phyloP scores from a whole-genome alignment of 2,329 filamentous ascomycete genomes.

The Colletotrichum echinochloae region DNA sequence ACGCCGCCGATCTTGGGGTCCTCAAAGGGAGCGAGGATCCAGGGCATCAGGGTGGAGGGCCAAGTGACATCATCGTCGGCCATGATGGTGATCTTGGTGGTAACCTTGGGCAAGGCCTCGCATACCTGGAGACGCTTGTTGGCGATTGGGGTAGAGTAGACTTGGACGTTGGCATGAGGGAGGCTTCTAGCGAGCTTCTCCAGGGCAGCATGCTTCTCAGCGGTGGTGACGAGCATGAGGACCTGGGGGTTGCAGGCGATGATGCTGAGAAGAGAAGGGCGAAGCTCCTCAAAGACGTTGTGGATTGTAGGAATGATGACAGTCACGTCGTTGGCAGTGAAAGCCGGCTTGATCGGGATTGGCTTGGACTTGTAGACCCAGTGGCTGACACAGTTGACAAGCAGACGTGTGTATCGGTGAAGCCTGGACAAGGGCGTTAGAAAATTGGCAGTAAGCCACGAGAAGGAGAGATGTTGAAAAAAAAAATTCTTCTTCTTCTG shows the following conservation, averaged over 20 bases:
- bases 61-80: slow-evolving; percentile 97
- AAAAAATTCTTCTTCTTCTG: too few relatives aligned
- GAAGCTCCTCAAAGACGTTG: slow-evolving; percentile 85
- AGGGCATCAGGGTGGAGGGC: slow-evolving; percentile 86
- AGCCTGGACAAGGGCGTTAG: slow-evolving; percentile 66
- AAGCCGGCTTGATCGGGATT: slow-evolving; percentile 82
- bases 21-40: slow-evolving; percentile 94
- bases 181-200: slow-evolving; percentile 74
- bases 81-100: slow-evolving; percentile 88
- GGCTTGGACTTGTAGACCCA: slow-evolving; percentile 89
- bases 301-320: slow-evolving; percentile 95
- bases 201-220: slow-evolving; percentile 79
- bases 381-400: slow-evolving; percentile 87
- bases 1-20: slow-evolving; percentile 87
- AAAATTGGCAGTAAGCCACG: background rate
- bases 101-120: slow-evolving; percentile 86
- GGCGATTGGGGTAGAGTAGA: slow-evolving; percentile 83
- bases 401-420: slow-evolving; percentile 86
- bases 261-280: slow-evolving; percentile 83
- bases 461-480: too few relatives aligned
- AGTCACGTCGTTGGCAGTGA: slow-evolving; percentile 86
- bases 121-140: slow-evolving; percentile 97
- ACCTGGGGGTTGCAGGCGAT: slow-evolving; percentile 76
- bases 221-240: slow-evolving; percentile 88
- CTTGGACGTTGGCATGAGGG: slow-evolving; percentile 71